Evolutionary conservation across 2,329 filamentous ascomycete genomes (phyloP).

Genomic region (Penicillium sp.): DNA sequence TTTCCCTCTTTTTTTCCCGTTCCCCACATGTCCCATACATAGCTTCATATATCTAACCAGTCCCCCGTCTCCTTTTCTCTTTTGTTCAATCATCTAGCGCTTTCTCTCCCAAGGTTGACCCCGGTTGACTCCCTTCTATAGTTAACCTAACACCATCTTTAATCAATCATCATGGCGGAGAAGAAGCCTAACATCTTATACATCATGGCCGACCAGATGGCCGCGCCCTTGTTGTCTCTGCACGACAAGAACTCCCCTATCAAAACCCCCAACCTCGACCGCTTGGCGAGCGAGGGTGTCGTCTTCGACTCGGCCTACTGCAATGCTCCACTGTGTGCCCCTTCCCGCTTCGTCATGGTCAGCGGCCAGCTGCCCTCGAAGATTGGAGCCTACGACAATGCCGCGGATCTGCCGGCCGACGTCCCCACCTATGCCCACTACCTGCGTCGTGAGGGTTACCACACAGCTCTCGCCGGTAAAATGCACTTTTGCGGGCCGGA

Average conservation of each 20-base stretch:
- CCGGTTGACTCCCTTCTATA: slow-evolving; percentile 1
- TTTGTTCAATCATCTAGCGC: slow-evolving; percentile 5
- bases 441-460: slow-evolving; percentile 75
- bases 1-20: slow-evolving; percentile 2
- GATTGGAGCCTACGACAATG: slow-evolving; percentile 90
- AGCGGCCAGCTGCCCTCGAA: slow-evolving; percentile 85
- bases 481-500: slow-evolving; percentile 94
- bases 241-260: slow-evolving; percentile 85
- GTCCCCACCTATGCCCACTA: slow-evolving; percentile 91
- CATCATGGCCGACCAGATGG: slow-evolving; percentile 96
- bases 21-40: slow-evolving; percentile 16
- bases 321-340: slow-evolving; percentile 86
- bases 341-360: slow-evolving; percentile 91
- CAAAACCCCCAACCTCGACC: slow-evolving; percentile 85
- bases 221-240: slow-evolving; percentile 84
- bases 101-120: neutral
- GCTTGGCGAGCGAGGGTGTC: slow-evolving; percentile 72
- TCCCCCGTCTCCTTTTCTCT: slow-evolving; percentile 4
- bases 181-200: slow-evolving; percentile 73
- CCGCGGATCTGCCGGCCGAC: slow-evolving; percentile 74
- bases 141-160: neutral
- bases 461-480: slow-evolving; percentile 86
- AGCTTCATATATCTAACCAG: slow-evolving; percentile 18
- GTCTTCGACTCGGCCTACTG: slow-evolving; percentile 94
- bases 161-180: slow-evolving; percentile 29